A percentile compares a stretch with the other conserved stretches of the same genome.
Evolutionary conservation across 192 early-diverging fungal genomes (phyloP).

Genomic region (Coemansia sp.): DNA sequence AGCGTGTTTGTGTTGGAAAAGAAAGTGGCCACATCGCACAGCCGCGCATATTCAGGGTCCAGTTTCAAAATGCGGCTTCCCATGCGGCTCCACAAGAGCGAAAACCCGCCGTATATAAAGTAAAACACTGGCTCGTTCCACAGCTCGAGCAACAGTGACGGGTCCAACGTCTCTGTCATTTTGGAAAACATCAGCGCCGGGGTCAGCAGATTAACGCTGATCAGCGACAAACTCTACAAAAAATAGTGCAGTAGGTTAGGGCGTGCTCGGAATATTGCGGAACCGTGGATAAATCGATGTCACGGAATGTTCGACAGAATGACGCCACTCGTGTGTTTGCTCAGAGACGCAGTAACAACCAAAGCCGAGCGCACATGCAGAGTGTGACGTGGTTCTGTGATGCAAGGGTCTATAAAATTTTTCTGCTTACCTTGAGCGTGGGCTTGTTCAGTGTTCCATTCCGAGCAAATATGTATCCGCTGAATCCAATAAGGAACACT

Average conservation of each 20-base stretch:
- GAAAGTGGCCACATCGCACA: constrained; percentile 64
- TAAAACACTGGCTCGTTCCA: constrained; percentile 70
- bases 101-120: constrained; percentile 51
- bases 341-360: no score
- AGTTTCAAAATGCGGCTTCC: constrained; percentile 46
- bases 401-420: neutral
- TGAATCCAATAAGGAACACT: constrained; percentile 51
- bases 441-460: constrained; percentile 51
- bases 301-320: no score
- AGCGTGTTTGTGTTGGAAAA: constrained; percentile 75
- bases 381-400: neutral
- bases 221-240: constrained; percentile 51
- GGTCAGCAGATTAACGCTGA: constrained; percentile 74
- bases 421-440: constrained; percentile 51
- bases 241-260: neutral
- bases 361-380: no score
- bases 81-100: constrained; percentile 44
- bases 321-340: no score
- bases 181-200: constrained; percentile 75
- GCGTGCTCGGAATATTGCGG: no score
- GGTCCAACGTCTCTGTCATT: constrained; percentile 66
- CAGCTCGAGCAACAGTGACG: constrained; percentile 61
- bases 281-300: no score
- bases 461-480: constrained; percentile 52
- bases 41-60: constrained; percentile 56